phyloP scores from a whole-genome alignment of 306 rosid genomes.

The Trifolium subterraneum region DNA sequence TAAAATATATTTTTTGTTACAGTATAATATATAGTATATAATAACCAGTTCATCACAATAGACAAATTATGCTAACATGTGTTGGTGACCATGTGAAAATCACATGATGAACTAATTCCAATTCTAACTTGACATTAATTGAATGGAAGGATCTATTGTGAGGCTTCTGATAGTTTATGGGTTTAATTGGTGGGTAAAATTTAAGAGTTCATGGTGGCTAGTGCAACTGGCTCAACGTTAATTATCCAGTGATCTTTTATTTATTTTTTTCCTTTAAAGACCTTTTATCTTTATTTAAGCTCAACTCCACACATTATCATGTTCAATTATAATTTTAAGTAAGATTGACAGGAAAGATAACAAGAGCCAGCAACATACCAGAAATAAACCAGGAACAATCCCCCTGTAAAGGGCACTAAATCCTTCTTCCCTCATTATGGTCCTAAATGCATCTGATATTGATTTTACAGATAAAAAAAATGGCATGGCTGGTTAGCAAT shows the following conservation, averaged over 20 bases:
- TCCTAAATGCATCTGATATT: constrained; percentile 89
- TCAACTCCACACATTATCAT: neutral
- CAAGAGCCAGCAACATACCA: constrained; percentile 62
- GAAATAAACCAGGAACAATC: constrained; percentile 83
- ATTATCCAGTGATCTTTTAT: neutral
- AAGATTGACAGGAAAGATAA: constrained; percentile 35
- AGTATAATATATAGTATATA: constrained; percentile 8
- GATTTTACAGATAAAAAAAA: constrained; percentile 34
- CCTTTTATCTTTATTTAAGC: constrained; percentile 24
- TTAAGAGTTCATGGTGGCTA: constrained; percentile 9
- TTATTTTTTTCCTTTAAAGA: neutral
- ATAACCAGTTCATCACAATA: constrained; percentile 12
- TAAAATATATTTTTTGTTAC: neutral
- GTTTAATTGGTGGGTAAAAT: neutral
- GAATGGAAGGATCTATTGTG: constrained; percentile 6
- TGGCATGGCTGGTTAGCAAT: constrained; percentile 33
- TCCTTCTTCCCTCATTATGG: constrained; percentile 87
- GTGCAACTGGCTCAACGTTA: neutral
- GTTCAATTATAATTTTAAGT: constrained; percentile 4
- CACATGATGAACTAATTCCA: constrained; percentile 14
- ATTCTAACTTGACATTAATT: neutral
- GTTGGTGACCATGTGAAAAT: constrained; percentile 15
- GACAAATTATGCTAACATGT: neutral
- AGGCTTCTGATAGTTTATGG: constrained; percentile 28
- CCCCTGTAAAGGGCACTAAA: constrained; percentile 84